A percentile compares a stretch with the other conserved stretches of the same genome.
phyloP scores from a whole-genome alignment of 306 rosid genomes.

The Lagenaria siceraria region DNA sequence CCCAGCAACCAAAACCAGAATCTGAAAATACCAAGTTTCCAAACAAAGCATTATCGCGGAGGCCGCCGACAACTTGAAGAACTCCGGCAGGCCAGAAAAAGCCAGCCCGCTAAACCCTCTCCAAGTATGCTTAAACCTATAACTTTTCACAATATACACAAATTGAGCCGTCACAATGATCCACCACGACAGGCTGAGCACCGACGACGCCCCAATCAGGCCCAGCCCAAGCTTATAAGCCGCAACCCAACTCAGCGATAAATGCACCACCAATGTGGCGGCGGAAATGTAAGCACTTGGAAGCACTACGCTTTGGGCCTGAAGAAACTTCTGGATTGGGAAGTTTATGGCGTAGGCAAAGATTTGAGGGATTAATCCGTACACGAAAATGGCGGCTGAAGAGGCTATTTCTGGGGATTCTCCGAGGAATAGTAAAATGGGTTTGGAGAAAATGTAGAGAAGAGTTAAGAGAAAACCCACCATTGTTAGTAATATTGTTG shows the following conservation, averaged over 20 bases:
- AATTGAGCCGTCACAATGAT: conserved; percentile 48
- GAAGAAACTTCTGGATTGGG: conserved; percentile 68
- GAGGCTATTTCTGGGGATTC: conserved; percentile 42
- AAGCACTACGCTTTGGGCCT: conserved; percentile 59
- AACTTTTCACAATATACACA: conserved; percentile 48
- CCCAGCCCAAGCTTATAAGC: conserved; percentile 53
- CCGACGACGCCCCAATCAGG: conserved; percentile 48
- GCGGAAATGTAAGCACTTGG: conserved; percentile 65
- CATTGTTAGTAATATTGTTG: conserved; percentile 34
- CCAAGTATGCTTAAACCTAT: conserved; percentile 47
- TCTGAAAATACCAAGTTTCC: conserved; percentile 71
- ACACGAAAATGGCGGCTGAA: conserved; percentile 39
- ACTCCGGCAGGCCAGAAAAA: conserved; percentile 29
- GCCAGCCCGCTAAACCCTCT: conserved; percentile 39
- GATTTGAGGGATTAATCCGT: conserved; percentile 68
- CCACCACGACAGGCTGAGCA: conserved; percentile 83
- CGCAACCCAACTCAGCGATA: conserved; percentile 38
- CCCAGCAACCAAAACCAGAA: conserved; percentile 65
- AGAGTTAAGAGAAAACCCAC: conserved; percentile 13
- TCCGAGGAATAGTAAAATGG: conserved; percentile 33
- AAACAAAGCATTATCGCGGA: conserved; percentile 68
- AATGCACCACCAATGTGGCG: conserved; percentile 32
- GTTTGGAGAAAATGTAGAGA: conserved; percentile 30
- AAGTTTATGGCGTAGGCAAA: conserved; percentile 62
- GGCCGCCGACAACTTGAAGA: conserved; percentile 52